These are phyloP conservation scores for Glycine tomentella DNA, from an alignment of 306 rosid species.

Conservation along the genomic window DNA sequence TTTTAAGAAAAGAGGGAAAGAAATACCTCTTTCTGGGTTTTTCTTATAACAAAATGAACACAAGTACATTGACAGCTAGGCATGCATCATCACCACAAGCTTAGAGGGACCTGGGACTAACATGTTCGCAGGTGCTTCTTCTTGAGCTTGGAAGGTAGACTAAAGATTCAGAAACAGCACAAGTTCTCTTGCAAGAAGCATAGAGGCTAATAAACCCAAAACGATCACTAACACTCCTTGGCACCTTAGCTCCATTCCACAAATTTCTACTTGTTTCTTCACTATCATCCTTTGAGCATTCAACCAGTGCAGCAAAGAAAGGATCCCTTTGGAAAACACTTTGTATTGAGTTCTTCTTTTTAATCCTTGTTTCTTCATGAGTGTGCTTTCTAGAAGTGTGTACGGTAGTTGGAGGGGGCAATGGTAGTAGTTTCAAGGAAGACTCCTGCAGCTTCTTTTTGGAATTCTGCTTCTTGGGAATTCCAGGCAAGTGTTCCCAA, in stretches of 20 bases:
- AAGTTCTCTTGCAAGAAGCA: slow-evolving; percentile 77
- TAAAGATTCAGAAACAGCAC: slow-evolving; percentile 77
- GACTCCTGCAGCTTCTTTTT: slow-evolving; percentile 49
- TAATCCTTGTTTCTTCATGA: slow-evolving; percentile 45
- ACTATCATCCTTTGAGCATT: slow-evolving; percentile 72
- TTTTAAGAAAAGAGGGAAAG: background rate
- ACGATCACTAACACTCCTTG: slow-evolving; percentile 81
- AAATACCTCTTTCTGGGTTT: slow-evolving; percentile 42
- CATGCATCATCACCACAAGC: slow-evolving; percentile 5
- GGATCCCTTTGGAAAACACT: slow-evolving; percentile 68
- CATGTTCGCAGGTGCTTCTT: slow-evolving; percentile 56
- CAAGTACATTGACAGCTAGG: slow-evolving; percentile 13
- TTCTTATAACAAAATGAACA: slow-evolving; percentile 27
- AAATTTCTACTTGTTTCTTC: slow-evolving; percentile 37
- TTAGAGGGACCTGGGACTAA: slow-evolving; percentile 51
- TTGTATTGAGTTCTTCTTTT: slow-evolving; percentile 46
- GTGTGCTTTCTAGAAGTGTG: slow-evolving; percentile 51
- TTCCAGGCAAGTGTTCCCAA: slow-evolving; percentile 96
- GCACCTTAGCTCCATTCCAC: slow-evolving; percentile 64
- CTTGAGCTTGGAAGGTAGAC: slow-evolving; percentile 68
- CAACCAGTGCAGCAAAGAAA: slow-evolving; percentile 79
- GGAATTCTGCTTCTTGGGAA: slow-evolving; percentile 77
- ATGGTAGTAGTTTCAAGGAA: slow-evolving; percentile 62
- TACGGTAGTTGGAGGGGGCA: slow-evolving; percentile 64
- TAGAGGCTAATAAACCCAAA: slow-evolving; percentile 68